Percentiles rank a stretch among this genome's conserved stretches.
phyloP scores from a whole-genome alignment of 768 basidiomycete species.

The Lactarius sanguifluus region DNA sequence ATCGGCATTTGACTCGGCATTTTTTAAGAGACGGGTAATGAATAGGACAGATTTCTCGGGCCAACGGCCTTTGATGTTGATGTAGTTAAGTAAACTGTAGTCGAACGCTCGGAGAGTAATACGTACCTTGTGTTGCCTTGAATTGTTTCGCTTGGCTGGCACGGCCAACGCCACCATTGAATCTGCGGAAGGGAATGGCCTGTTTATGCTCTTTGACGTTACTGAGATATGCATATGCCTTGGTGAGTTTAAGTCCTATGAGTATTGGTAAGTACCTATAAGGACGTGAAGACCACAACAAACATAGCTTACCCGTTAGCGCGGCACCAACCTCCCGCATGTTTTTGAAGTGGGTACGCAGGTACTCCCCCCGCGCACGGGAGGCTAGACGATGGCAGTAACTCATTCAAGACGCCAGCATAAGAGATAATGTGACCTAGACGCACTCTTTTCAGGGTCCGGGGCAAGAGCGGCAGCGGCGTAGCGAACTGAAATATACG shows the following conservation, averaged over 20 bases:
- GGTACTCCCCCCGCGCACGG: constrained; percentile 92
- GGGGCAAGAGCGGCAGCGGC: constrained; percentile 81
- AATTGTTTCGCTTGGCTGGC: constrained; percentile 95
- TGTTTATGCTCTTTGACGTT: constrained; percentile 97
- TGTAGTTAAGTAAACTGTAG: neutral
- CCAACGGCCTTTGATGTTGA: constrained; percentile 80
- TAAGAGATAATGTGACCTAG: constrained; percentile 10
- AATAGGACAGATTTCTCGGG: constrained; percentile 98
- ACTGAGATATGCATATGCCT: constrained; percentile 92
- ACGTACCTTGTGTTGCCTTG: constrained; percentile 91
- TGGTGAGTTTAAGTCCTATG: constrained; percentile 87
- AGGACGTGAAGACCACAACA: neutral
- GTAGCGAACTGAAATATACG: constrained; percentile 73
- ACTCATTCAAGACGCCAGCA: constrained; percentile 23
- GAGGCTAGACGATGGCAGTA: constrained; percentile 54
- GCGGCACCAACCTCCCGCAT: constrained; percentile 99
- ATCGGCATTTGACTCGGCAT: constrained; percentile 98
- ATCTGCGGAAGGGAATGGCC: constrained; percentile 94
- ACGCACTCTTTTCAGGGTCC: constrained; percentile 95
- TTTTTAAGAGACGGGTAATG: constrained; percentile 93
- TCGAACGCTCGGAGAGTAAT: neutral
- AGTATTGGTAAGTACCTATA: constrained; percentile 11
- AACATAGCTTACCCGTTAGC: constrained; percentile 64
- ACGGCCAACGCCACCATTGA: constrained; percentile 92
- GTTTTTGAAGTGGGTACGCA: constrained; percentile 99